phyloP scores from a whole-genome alignment of 805 yeast genomes.

The Sugiyamaella mastotermitis region DNA sequence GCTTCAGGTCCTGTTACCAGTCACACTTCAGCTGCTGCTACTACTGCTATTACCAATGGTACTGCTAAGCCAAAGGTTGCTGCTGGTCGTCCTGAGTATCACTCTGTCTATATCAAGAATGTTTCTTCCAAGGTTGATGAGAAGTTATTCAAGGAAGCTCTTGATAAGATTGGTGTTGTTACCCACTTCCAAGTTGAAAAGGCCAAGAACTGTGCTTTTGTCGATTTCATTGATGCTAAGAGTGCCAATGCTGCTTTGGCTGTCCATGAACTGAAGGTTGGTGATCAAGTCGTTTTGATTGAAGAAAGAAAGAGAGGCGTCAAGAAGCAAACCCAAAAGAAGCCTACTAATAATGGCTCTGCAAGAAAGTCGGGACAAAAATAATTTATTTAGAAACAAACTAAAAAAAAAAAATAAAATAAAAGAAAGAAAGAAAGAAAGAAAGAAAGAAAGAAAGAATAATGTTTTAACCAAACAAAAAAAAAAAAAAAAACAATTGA shows the following conservation, averaged over 20 bases:
- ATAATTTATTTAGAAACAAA: conserved; percentile 2
- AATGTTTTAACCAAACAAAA: not conserved
- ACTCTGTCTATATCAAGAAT: conserved; percentile 33
- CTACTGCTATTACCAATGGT: conserved; percentile 1
- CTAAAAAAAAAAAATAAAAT: conserved; percentile 1
- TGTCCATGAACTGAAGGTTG: conserved; percentile 27
- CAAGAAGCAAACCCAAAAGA: conserved; percentile 17
- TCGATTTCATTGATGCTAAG: conserved; percentile 30
- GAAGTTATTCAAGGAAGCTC: conserved; percentile 24
- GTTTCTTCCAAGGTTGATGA: conserved; percentile 26
- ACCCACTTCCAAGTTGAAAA: conserved; percentile 31
- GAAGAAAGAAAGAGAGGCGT: conserved; percentile 31
- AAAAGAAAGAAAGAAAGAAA: conserved; percentile 1
- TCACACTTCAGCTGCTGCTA: conserved; percentile 10
- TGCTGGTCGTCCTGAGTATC: conserved; percentile 23
- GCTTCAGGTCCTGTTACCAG: conserved; percentile 11
- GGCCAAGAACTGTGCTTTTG: conserved; percentile 31
- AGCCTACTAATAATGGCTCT: not conserved
- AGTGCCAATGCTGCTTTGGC: conserved; percentile 27
- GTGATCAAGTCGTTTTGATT: conserved; percentile 24
- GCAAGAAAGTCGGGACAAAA: conserved; percentile 5
- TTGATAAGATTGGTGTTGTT: conserved; percentile 27
- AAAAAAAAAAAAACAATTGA: no score
- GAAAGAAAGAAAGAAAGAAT: not conserved
- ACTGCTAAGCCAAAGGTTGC: conserved; percentile 5